Evolutionary conservation across 1,284 basidiomycete species (phyloP).

Genomic region (Rhodotorula sp.): DNA sequence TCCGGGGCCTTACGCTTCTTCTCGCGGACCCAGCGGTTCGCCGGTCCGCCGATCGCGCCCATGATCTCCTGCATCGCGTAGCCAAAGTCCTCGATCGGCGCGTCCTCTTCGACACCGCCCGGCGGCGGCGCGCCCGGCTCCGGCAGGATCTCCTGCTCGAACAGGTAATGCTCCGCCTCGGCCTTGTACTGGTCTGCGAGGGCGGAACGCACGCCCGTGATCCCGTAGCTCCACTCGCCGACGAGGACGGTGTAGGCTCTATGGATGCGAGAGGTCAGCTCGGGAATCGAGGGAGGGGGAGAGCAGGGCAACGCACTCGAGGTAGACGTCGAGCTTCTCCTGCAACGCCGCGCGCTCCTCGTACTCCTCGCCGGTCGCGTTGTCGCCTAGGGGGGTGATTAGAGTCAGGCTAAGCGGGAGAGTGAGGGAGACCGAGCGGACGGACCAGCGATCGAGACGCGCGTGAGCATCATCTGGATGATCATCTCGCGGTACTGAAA

Average conservation of each 20-base stretch:
- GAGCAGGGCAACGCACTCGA: conserved; percentile 18
- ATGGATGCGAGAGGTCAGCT: background rate
- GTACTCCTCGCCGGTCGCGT: conserved; percentile 45
- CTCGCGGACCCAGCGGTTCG: background rate
- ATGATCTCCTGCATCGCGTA: conserved; percentile 1
- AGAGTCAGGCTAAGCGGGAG: background rate
- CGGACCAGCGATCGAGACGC: conserved; percentile 28
- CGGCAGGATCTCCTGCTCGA: conserved; percentile 18
- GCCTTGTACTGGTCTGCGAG: conserved; percentile 24
- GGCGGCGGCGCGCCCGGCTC: background rate
- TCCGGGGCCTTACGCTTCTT: background rate
- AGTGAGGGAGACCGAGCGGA: background rate
- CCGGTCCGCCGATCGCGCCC: background rate
- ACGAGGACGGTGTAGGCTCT: conserved; percentile 33
- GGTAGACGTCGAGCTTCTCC: conserved; percentile 37
- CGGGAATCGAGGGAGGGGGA: too few relatives aligned
- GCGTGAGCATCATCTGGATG: conserved; percentile 25
- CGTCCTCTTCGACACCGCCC: conserved; percentile 5
- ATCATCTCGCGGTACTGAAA: conserved; percentile 33
- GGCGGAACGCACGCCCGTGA: conserved; percentile 26
- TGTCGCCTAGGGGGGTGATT: background rate
- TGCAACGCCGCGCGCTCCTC: conserved; percentile 42
- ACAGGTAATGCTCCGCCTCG: conserved; percentile 1
- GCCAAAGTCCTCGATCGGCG: background rate
- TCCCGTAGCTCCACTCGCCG: conserved; percentile 31